A percentile compares a stretch with the other conserved stretches of the same genome.
These are phyloP conservation scores for Eimeria tenella DNA, from an alignment of 169 alveolate species.

Conservation along the genomic window DNA sequence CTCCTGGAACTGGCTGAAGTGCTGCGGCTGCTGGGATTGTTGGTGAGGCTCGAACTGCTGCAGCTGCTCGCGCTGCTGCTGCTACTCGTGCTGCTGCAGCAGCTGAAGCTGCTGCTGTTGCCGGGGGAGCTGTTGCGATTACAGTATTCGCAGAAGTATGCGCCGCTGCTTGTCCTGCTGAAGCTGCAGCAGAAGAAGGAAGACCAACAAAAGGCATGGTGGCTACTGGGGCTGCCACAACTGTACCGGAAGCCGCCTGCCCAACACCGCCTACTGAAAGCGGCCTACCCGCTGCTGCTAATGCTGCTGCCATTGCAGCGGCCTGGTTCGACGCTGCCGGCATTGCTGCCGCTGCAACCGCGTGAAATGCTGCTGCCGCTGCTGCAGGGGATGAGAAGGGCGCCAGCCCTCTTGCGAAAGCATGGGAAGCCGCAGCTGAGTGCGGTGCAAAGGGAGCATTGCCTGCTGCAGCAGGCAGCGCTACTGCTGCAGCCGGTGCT, in stretches of 20 bases:
- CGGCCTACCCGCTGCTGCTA: constrained; percentile 70
- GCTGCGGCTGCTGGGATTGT: background rate
- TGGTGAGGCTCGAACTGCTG: background rate
- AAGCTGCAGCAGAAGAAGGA: background rate
- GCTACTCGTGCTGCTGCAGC: constrained; percentile 15
- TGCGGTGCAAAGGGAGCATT: constrained; percentile 25
- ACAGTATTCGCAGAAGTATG: background rate
- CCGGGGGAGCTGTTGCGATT: background rate
- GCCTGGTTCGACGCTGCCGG: constrained; percentile 57
- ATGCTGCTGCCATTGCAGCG: constrained; percentile 67
- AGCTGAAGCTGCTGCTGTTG: constrained; percentile 20
- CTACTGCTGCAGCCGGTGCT: constrained; percentile 54
- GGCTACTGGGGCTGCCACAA: background rate
- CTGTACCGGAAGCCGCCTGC: background rate
- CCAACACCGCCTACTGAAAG: background rate
- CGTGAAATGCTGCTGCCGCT: constrained; percentile 69
- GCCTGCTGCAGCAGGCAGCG: constrained; percentile 43
- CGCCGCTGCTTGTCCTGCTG: constrained; percentile 21
- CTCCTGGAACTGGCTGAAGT: background rate
- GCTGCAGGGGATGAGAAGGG: constrained; percentile 46
- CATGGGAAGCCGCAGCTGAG: constrained; percentile 39
- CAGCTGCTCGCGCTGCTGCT: background rate
- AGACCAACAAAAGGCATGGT: background rate
- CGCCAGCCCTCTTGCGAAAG: background rate
- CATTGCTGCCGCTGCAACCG: constrained; percentile 69